Conservation (phyloP, 2,329 filamentous ascomycete species). For the Podosphaera aphanis region DNA sequence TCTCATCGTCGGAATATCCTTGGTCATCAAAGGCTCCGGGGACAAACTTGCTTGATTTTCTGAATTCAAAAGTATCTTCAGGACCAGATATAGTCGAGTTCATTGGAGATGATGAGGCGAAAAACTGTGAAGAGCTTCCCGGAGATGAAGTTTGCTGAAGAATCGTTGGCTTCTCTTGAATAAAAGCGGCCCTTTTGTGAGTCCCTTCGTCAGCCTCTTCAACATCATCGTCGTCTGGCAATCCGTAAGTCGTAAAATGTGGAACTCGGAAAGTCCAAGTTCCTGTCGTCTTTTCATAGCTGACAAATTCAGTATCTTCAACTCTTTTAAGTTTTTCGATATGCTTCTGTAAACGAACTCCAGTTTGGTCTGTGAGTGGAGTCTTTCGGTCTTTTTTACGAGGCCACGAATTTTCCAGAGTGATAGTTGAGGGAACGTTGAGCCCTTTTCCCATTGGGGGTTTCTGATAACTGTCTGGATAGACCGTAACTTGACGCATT, state of each 20-base stretch:
- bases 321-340: slow-evolving; percentile 60
- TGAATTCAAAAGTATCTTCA: slow-evolving; percentile 17
- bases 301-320: slow-evolving; percentile 55
- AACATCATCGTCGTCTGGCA: slow-evolving; percentile 56
- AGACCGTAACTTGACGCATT: slow-evolving; percentile 68
- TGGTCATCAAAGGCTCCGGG: slow-evolving; percentile 86
- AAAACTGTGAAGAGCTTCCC: slow-evolving; percentile 12
- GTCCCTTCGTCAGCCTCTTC: slow-evolving; percentile 26
- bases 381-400: slow-evolving; percentile 38
- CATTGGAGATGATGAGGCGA: slow-evolving; percentile 18
- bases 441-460: slow-evolving; percentile 67
- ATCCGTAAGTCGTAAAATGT: slow-evolving; percentile 87
- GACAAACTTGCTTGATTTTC: slow-evolving; percentile 21
- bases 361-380: slow-evolving; percentile 31
- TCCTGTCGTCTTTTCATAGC: slow-evolving; percentile 57
- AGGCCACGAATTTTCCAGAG: slow-evolving; percentile 84
- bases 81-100: slow-evolving; percentile 15
- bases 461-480: slow-evolving; percentile 50
- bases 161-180: background rate
- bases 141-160: too few relatives aligned
- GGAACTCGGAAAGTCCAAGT: slow-evolving; percentile 85
- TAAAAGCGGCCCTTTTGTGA: slow-evolving; percentile 17
- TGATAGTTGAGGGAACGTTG: slow-evolving; percentile 73
- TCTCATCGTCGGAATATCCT: slow-evolving; percentile 36
- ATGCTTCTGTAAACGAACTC: slow-evolving; percentile 56